Evolutionary conservation across 208 protist species (phyloP).

Genomic region (Trypanosoma mega): DNA sequence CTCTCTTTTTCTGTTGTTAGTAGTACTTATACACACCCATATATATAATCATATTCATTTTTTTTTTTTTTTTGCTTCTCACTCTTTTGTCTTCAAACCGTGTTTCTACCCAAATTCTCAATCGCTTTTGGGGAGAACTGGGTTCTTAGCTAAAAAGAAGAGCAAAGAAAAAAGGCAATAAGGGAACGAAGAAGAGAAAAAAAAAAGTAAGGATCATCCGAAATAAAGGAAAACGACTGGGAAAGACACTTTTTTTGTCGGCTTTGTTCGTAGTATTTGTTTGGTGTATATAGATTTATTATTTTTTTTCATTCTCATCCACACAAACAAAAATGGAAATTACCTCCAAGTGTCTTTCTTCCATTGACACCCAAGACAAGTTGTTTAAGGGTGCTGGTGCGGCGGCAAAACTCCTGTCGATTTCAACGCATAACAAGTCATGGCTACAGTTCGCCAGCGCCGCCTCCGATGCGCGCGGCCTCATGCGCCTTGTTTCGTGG

Average conservation of each 20-base stretch:
- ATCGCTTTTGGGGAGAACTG: no score
- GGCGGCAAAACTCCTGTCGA: conserved; percentile 65
- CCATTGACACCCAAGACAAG: conserved; percentile 76
- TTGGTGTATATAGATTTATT: no score
- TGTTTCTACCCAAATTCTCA: not conserved
- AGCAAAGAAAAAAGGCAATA: no score
- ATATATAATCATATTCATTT: conserved; percentile 12
- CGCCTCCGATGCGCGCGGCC: conserved; percentile 63
- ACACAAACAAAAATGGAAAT: no score
- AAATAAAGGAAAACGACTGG: not conserved
- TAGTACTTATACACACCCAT: conserved; percentile 1
- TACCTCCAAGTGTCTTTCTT: conserved; percentile 45
- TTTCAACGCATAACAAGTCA: conserved; percentile 31
- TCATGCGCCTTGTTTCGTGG: conserved; percentile 73
- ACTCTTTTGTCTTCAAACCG: not conserved
- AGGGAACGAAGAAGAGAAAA: no score
- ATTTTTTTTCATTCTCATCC: no score
- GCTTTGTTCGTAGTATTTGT: no score
- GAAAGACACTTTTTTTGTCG: not conserved
- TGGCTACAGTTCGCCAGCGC: conserved; percentile 48
- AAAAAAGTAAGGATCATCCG: not conserved
- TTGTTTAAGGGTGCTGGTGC: conserved; percentile 71
- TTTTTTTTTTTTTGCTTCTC: conserved; percentile 9
- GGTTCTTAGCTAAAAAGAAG: no score
- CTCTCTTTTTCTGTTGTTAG: conserved; percentile 13